Conservation (phyloP, 1,284 basidiomycete species). For the Pseudozyma hubeiensis region DNA sequence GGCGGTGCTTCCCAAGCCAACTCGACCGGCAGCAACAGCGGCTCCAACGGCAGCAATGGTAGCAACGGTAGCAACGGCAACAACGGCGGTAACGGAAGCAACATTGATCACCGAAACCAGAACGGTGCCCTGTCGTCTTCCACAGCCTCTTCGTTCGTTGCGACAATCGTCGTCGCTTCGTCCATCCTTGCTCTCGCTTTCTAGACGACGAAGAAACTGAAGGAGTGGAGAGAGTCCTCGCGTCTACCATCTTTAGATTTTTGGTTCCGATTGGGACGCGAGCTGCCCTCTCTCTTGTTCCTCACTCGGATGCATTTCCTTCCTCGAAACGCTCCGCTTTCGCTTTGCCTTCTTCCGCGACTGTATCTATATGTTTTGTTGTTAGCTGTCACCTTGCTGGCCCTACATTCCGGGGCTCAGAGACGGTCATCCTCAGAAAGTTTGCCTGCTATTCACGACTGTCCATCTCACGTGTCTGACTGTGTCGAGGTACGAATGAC, state of each 20-base stretch:
- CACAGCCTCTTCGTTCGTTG: conserved; percentile 1
- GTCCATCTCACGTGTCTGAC: neutral
- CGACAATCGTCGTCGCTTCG: conserved; percentile 5
- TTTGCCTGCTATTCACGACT: neutral
- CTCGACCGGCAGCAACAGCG: conserved; percentile 5
- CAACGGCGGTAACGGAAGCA: conserved; percentile 15
- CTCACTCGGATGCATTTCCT: neutral
- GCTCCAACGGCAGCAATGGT: conserved; percentile 9
- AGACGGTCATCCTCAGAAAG: conserved; percentile 3
- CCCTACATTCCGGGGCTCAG: conserved; percentile 34
- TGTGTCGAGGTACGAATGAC: neutral
- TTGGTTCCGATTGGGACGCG: conserved; percentile 15
- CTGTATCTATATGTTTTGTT: conserved; percentile 35
- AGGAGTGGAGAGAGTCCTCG: neutral
- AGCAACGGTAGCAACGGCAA: conserved; percentile 6
- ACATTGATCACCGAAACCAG: conserved; percentile 27
- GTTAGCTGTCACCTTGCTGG: conserved; percentile 23
- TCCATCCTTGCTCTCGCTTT: conserved; percentile 21
- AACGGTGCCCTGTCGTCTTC: conserved; percentile 11
- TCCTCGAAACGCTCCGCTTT: neutral
- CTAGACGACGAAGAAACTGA: neutral
- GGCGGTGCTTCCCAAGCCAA: conserved; percentile 27
- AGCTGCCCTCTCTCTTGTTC: neutral
- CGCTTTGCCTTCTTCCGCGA: neutral
- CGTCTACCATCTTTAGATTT: conserved; percentile 14